These are phyloP conservation scores for Hippophae tibetana DNA, from an alignment of 306 rosid genomes.

Conservation along the genomic window DNA sequence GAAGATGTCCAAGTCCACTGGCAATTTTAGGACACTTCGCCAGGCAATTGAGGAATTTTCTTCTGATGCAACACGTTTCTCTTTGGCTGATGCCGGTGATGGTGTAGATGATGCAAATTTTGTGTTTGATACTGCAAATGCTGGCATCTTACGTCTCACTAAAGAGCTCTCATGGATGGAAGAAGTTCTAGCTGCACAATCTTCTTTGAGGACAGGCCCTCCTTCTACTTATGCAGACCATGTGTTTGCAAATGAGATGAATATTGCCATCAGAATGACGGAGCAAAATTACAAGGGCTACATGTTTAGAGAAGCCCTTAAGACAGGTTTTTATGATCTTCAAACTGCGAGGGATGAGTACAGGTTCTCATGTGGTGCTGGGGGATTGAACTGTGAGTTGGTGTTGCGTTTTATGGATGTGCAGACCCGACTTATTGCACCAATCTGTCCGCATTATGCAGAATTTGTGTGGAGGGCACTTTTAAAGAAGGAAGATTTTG, in stretches of 20 bases:
- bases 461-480: constrained; percentile 77
- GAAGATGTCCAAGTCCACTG: constrained; percentile 94
- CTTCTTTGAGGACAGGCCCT: constrained; percentile 61
- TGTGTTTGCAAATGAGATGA: constrained; percentile 75
- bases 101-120: constrained; percentile 93
- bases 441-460: constrained; percentile 89
- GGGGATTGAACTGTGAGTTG: constrained; percentile 62
- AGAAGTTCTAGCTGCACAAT: constrained; percentile 56
- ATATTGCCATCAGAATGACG: constrained; percentile 63
- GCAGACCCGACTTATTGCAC: constrained; percentile 80
- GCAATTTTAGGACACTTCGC: constrained; percentile 78
- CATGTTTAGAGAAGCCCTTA: constrained; percentile 84
- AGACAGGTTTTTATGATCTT: constrained; percentile 84
- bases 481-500: constrained; percentile 77
- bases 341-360: constrained; percentile 91
- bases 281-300: constrained; percentile 64
- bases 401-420: constrained; percentile 78
- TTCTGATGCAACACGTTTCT: constrained; percentile 82
- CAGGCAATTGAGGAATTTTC: constrained; percentile 88
- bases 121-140: constrained; percentile 80
- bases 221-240: constrained; percentile 72
- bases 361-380: constrained; percentile 69
- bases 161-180: constrained; percentile 84
- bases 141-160: constrained; percentile 75
- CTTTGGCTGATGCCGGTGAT: constrained; percentile 96